A percentile compares a stretch with the other conserved stretches of the same genome.
phyloP scores from a whole-genome alignment of 129 eudicot genomes.

The Saposhnikovia divaricata region DNA sequence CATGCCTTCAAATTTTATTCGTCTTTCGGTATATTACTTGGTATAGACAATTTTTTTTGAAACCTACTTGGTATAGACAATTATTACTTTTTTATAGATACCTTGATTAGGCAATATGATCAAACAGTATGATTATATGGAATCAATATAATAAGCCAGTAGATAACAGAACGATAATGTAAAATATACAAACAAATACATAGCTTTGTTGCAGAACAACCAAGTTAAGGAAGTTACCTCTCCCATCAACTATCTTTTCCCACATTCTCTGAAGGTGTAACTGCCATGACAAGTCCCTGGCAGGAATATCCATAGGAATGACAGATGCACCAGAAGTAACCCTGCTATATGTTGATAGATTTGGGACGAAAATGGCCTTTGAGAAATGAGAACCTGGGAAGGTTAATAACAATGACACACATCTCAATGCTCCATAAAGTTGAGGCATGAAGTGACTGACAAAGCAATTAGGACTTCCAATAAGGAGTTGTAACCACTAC shows the following conservation, averaged over 20 bases:
- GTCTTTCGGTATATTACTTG: neutral
- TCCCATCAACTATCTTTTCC: constrained; percentile 62
- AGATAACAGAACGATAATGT: neutral
- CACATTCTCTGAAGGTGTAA: constrained; percentile 68
- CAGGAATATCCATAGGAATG: constrained; percentile 31
- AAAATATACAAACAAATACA: neutral
- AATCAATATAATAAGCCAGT: neutral
- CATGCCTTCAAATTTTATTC: too few species aligned
- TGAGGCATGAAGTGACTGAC: neutral
- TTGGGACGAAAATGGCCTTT: constrained; percentile 81
- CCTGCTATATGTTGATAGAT: constrained; percentile 72
- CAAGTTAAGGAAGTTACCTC: constrained; percentile 29
- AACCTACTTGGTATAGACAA: neutral
- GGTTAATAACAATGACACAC: constrained; percentile 1
- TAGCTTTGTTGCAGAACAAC: neutral
- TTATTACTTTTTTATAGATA: neutral
- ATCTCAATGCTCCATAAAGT: constrained; percentile 3
- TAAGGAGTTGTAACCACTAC: neutral
- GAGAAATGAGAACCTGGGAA: constrained; percentile 57
- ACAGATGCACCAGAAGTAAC: constrained; percentile 70
- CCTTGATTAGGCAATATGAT: neutral
- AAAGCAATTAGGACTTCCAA: neutral
- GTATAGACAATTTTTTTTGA: neutral
- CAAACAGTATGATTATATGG: neutral
- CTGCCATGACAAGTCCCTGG: constrained; percentile 81